Evolutionary conservation across 1,284 basidiomycete species (phyloP), one percentile per base, ranked within the genome.

Genomic region (Trametes versicolor): DNA sequence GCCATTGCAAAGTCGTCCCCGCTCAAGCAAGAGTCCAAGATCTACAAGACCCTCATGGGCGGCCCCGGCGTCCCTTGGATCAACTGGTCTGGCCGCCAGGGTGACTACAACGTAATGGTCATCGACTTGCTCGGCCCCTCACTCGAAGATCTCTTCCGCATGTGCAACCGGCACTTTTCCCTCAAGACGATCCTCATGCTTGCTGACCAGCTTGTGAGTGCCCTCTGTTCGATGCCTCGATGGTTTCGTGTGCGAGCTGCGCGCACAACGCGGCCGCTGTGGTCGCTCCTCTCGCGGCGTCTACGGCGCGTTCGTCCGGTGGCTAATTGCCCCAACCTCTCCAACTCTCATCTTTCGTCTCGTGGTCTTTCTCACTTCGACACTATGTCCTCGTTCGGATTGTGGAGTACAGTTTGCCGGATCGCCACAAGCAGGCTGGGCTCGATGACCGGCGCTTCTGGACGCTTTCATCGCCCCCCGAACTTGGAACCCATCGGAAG

Each of bases 21-120:
- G 60, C 87, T 98, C 72, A 93, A 95, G 79, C 96, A 97, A 75
- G 96, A 98, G 77, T 93, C 88, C 51, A 93, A 93, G 78, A 93
- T 96, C 43, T 95, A 96, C 86, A 94, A 95, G 84, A 94, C 93
- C 4, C 88, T 98, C 64, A 94, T 94, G 80, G 96, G 97, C 58
- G 95, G 94, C 60, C 92, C 94, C 49, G 96, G 96, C 55, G 93
- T 98, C 0, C 96, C 97, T 2, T 97, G 95, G 85, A 94, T 98
- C 65, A 88, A 96, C 83, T 98, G 95, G 91, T 97, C 92, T 48
- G 97, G 96, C 32, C 93, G 90, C 73, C 93, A 97, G 75, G 96
- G 96, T 72, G 95, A 97, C 81, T 98, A 96, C 83, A 97, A 98
- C 74, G 95, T 97, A 71, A 95, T 98, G 94, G 94, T 98, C 73